These are phyloP conservation scores for Mucor plumbeus DNA, from an alignment of 371 early-diverging fungal genomes.

Conservation along the genomic window DNA sequence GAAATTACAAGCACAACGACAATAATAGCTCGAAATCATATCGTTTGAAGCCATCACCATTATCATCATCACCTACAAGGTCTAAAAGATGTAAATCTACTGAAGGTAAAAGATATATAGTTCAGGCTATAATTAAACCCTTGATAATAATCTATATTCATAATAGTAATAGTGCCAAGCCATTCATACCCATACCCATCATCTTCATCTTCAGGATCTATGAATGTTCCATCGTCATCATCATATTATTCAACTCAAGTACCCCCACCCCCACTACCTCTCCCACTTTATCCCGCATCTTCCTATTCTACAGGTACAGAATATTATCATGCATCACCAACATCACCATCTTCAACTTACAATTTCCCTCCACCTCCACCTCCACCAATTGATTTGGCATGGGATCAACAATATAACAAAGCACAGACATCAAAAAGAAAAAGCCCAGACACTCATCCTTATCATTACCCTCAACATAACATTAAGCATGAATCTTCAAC, in stretches of 20 bases:
- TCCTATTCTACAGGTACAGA: conserved; percentile 2
- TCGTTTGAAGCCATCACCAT: neutral
- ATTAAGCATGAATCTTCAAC: neutral
- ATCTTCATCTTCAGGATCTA: neutral
- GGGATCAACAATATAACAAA: neutral
- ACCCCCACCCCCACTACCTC: neutral
- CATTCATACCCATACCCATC: neutral
- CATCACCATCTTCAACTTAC: neutral
- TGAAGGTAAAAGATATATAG: neutral
- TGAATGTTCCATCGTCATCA: conserved; percentile 13
- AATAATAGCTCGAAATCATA: neutral
- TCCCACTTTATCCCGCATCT: neutral
- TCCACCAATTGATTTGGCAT: conserved; percentile 5
- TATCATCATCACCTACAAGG: neutral
- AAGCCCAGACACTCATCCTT: neutral
- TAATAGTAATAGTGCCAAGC: conserved; percentile 11
- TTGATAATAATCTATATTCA: neutral
- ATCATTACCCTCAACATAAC: conserved; percentile 4
- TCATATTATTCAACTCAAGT: neutral
- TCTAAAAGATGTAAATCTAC: neutral
- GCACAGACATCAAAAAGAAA: neutral
- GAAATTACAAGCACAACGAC: neutral
- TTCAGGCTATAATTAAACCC: neutral
- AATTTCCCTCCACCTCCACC: neutral
- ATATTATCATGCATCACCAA: neutral